Base-by-base conservation (phyloP, 129 eudicot species). In the Ambrosia trifida region DNA sequence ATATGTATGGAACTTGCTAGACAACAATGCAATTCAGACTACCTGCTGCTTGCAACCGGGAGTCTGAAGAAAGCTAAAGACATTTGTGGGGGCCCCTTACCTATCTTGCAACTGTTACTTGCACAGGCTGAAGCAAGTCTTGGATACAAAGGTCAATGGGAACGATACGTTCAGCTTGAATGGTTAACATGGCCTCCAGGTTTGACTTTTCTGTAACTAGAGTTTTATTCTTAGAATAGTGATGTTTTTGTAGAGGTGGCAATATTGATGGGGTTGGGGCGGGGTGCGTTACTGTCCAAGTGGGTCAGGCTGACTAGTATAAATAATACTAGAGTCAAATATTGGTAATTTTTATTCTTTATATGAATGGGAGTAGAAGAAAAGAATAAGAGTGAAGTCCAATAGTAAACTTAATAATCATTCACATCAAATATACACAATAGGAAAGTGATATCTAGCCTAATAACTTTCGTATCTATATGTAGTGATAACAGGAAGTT, bases 171-270 rank as follows among this genome's bases (percentile, higher is more conserved):
- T 58, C 77, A 67, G 58, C 83, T 79, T 69, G 98, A 93, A 84
- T 93, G 90, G 95, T 82, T 64, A 64, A 80, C 96, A 59, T 93
- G 96, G 98, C 91, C 95, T 32, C 86, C 90, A 93, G 98, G 98
- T 93, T 77, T 53, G 81, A 2, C 52, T 76, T 47, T 72, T 35
- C 45, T 73, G 50, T 16, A 8, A 6, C 56, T 75, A 66, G 24
- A 17, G 12, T 24, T 45, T 53, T 20, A 24, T 18, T 3, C 50
- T 56, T 16, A 12, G 32, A 38, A 3, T 65, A 13, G 51, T 44
- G 28, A 28, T 20, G 47, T 70, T 50, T 60, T n/a, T 38, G 64
- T 41, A 20, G 44, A 28, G 28, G 43, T 57, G 54, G 66, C 30
- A 57, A 57, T 10, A 28, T 8, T 20, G 40, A 56, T 14, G 47